Base-by-base conservation (phyloP, 2,329 filamentous ascomycete species). In the Tolypocladium amazonense region DNA sequence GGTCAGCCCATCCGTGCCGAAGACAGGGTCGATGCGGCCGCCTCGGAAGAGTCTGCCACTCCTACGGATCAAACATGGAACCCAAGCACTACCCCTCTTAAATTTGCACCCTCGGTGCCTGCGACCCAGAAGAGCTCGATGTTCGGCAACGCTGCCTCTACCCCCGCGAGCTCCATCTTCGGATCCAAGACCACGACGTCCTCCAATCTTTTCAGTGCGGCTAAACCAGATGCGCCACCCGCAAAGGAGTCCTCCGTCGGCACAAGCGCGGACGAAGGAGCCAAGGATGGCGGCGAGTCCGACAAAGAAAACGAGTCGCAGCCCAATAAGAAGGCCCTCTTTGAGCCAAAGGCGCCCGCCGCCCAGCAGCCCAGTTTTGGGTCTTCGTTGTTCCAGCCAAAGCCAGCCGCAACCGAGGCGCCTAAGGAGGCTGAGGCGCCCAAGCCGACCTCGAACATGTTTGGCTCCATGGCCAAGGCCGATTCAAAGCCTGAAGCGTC, bases 51-150 rank as follows among this genome's bases (percentile, higher is more conserved):
- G 41, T 56, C 71, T 63, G 69, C 66, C 43, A 65, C 72, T 20
- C n/a, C 47, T 2, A 62, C 69, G 11, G 73, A 76, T 47, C 74
- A 76, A 65, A 75, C 76, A 20, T 75, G 73, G 67, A 75, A 77
- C 55, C 72, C 73, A 5, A 80, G 75, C 70, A 77, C 75, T 23
- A 77, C 76, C 7, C 81, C 82, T 2, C 81, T 86, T 68, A 84
- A 83, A 67, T 84, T 84, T 66, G 76, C 76, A 15, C 70, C 76
- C 52, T 62, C 69, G 56, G 66, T 69, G 9, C 58, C 71, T 30
- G 58, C 70, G 23, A 60, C 69, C 14, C 67, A 71, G 37, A 58
- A 71, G 43, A 62, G 64, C 39, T 70, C 65, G 63, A 68, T 72
- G 15, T 75, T 77, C 61, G 69, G 72, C 58, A 67, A 64, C 35